Evolutionary conservation across 2,329 filamentous ascomycete genomes (phyloP), one percentile per base, ranked within the genome.

Genomic region (Fusarium neocosmosporiellum): DNA sequence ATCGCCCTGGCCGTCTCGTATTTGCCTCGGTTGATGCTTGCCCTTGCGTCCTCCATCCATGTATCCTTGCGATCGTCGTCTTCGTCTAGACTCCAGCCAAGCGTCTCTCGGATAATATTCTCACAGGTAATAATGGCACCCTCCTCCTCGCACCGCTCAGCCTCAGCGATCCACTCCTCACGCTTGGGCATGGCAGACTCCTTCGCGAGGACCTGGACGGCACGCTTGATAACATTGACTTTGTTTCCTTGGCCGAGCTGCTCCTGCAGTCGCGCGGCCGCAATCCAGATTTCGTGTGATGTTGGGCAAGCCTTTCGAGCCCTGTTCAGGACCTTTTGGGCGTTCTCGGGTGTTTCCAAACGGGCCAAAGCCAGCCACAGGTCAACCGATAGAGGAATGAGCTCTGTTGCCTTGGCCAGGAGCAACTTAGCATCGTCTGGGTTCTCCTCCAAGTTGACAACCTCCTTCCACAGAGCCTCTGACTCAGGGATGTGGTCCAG

Each of bases 101-200:
- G 88, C 0, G 96, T 99, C 79, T 98, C 95, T 54, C 93, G 91
- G 73, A 99, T 92, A 73, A 99, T 98, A 55, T 94, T 92, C 70
- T 92, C 92, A 79, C 95, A 98, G 1, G 96, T 98, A 46, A 95
- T 86, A 13, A 93, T 86, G 18, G 95, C 95, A 8, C 94, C 95
- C 80, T 98, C 96, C 65, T 94, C 92, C 82, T 99, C 96, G 79
- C 96, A 98, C 72, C 93, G 93, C 81, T 99, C 96, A 0, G 96
- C 97, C 81, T 98, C 95, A 7, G 90, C 88, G 61, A 99, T 97
- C 96, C 96, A 99, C 75, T 98, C 95, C 80, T 99, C 96, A 43
- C 97, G 92, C 82, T 97, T 97, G 41, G 96, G 90, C 97, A 99
- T 99, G 13, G 96, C 96, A 31, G 94, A 95, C 78, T 97, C 95